Conservation (phyloP, 306 rosid genomes). For the Prunus davidiana region DNA sequence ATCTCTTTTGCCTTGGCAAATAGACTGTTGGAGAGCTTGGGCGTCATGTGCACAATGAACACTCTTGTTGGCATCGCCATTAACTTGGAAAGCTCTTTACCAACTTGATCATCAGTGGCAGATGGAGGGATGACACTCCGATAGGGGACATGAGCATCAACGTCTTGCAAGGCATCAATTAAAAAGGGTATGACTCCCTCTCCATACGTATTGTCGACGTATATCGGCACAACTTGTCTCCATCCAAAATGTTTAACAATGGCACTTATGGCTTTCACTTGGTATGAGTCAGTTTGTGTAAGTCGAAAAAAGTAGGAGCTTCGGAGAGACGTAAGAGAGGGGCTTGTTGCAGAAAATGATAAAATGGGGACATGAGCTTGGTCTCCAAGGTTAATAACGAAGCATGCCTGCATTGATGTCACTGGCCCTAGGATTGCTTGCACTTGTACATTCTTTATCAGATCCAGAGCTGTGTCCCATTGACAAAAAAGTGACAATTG, state of each 20-base stretch:
- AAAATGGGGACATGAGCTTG: conserved; percentile 46
- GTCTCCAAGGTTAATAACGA: conserved; percentile 34
- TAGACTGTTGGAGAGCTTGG: conserved; percentile 16
- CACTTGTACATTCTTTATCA: conserved; percentile 20
- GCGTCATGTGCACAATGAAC: conserved; percentile 47
- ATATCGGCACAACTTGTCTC: conserved; percentile 52
- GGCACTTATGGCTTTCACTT: conserved; percentile 35
- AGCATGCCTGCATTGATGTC: conserved; percentile 39
- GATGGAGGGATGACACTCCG: conserved; percentile 30
- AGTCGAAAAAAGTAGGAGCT: conserved; percentile 52
- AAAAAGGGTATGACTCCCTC: conserved; percentile 39
- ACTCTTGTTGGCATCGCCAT: conserved; percentile 47
- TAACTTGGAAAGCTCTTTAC: conserved; percentile 37
- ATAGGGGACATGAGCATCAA: conserved; percentile 30
- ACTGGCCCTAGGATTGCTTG: conserved; percentile 39
- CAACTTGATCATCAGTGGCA: conserved; percentile 38
- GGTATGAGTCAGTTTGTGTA: conserved; percentile 40
- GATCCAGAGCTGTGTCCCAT: conserved; percentile 18
- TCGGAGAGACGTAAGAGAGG: conserved; percentile 37
- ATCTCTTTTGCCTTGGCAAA: conserved; percentile 39
- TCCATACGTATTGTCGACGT: conserved; percentile 46
- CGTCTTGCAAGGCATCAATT: conserved; percentile 36
- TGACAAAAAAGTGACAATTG: neutral
- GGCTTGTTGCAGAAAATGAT: conserved; percentile 55
- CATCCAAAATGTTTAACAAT: conserved; percentile 51